These are phyloP conservation scores for Astrephomene gubernaculifera DNA, from an alignment of 139 green algal genomes.

Conservation along the genomic window DNA sequence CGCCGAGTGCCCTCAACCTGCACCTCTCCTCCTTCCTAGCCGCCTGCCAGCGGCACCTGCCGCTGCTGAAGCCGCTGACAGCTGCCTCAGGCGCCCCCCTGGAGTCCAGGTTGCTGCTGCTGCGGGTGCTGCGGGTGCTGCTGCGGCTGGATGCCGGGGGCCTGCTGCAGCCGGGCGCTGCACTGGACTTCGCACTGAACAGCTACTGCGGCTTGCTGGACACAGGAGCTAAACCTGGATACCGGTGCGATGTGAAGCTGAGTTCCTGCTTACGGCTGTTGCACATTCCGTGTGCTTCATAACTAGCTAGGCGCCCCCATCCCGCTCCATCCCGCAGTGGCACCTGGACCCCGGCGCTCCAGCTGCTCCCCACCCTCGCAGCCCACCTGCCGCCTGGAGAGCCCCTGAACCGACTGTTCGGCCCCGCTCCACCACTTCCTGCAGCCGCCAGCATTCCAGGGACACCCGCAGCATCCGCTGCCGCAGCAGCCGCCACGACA, in stretches of 20 bases:
- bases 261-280: too few relatives aligned
- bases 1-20: slow-evolving; percentile 4
- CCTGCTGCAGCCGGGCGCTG: slow-evolving; percentile 9
- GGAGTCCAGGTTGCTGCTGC: slow-evolving; percentile 8
- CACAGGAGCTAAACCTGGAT: too few relatives aligned
- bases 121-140: slow-evolving; percentile 32
- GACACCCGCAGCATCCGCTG: not conserved
- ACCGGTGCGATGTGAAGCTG: too few relatives aligned
- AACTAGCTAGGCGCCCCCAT: not conserved
- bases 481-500: not conserved
- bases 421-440: too few relatives aligned
- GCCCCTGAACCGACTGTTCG: slow-evolving; percentile 18
- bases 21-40: slow-evolving; percentile 31
- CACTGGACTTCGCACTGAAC: slow-evolving; percentile 8
- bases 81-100: not conserved
- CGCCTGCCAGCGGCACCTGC: slow-evolving; percentile 21
- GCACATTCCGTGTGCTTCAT: not conserved
- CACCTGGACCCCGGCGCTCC: slow-evolving; percentile 26
- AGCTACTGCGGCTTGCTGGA: slow-evolving; percentile 9
- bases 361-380: slow-evolving; percentile 30
- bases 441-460: too few relatives aligned
- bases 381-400: not conserved
- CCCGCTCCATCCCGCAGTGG: not conserved
- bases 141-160: slow-evolving; percentile 17
- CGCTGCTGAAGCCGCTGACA: not conserved